phyloP scores from a whole-genome alignment of 1,284 basidiomycete genomes.

The Austroboletus rostrupii region DNA sequence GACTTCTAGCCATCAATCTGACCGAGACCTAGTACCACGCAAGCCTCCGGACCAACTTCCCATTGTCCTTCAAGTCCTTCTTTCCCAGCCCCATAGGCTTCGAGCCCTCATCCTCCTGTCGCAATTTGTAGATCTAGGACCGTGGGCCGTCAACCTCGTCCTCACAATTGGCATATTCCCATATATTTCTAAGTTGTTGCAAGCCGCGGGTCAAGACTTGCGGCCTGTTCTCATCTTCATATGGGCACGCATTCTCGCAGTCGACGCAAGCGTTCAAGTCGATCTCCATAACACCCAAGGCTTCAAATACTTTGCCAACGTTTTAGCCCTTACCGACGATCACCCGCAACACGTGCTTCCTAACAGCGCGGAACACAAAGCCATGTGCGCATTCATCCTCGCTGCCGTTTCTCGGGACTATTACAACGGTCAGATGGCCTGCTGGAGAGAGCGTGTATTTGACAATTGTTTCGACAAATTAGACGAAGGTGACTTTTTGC shows the following conservation, averaged over 20 bases:
- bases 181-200: slow-evolving; percentile 94
- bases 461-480: slow-evolving; percentile 86
- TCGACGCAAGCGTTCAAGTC: slow-evolving; percentile 89
- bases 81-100: slow-evolving; percentile 94
- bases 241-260: slow-evolving; percentile 96
- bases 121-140: slow-evolving; percentile 96
- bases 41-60: slow-evolving; percentile 96
- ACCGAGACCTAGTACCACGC: slow-evolving; percentile 70
- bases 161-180: slow-evolving; percentile 99
- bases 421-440: slow-evolving; percentile 82
- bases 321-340: slow-evolving; percentile 68
- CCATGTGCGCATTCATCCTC: slow-evolving; percentile 98
- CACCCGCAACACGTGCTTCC: slow-evolving; percentile 57
- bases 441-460: slow-evolving; percentile 83
- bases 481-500: slow-evolving; percentile 86
- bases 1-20: slow-evolving; percentile 15
- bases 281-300: slow-evolving; percentile 86
- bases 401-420: slow-evolving; percentile 91
- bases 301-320: slow-evolving; percentile 85
- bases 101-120: slow-evolving; percentile 95
- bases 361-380: slow-evolving; percentile 94
- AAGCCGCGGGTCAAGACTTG: slow-evolving; percentile 91
- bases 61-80: slow-evolving; percentile 93
- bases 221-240: slow-evolving; percentile 99
- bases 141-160: slow-evolving; percentile 97